phyloP scores from a whole-genome alignment of 169 alveolate species.

The Plasmodium coatneyi region DNA sequence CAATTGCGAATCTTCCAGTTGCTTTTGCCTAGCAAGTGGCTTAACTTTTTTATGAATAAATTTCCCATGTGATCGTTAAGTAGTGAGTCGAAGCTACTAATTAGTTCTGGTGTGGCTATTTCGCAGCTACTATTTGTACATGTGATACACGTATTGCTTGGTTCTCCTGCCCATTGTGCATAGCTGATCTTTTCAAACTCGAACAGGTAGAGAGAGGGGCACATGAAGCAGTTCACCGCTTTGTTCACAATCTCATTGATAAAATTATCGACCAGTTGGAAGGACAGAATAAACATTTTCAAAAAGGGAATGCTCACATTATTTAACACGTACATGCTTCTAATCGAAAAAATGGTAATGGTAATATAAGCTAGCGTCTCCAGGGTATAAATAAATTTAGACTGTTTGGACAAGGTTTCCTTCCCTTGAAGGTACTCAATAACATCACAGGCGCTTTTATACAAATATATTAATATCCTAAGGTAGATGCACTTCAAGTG shows the following conservation, averaged over 20 bases:
- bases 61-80: conserved; percentile 4
- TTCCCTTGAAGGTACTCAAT: conserved; percentile 32
- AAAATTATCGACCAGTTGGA: conserved; percentile 33
- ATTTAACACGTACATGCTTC: conserved; percentile 52
- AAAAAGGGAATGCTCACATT: conserved; percentile 51
- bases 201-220: conserved; percentile 67
- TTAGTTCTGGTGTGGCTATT: background rate
- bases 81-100: conserved; percentile 2
- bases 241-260: conserved; percentile 50
- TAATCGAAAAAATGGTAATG: conserved; percentile 23
- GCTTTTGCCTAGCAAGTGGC: conserved; percentile 13
- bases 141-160: background rate
- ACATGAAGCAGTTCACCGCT: conserved; percentile 55
- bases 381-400: conserved; percentile 26
- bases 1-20: conserved; percentile 66
- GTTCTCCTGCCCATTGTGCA: background rate
- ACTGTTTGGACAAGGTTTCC: conserved; percentile 31
- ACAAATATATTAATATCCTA: conserved; percentile 29
- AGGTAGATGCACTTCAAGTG: conserved; percentile 52
- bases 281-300: conserved; percentile 60
- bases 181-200: background rate
- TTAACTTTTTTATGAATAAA: conserved; percentile 9
- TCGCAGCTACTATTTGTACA: background rate
- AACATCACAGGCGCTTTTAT: conserved; percentile 10
- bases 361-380: conserved; percentile 69